Percentiles rank a stretch among this genome's conserved stretches.
phyloP scores from a whole-genome alignment of 2,329 filamentous ascomycete species.

The Gaeumannomyces sp. region DNA sequence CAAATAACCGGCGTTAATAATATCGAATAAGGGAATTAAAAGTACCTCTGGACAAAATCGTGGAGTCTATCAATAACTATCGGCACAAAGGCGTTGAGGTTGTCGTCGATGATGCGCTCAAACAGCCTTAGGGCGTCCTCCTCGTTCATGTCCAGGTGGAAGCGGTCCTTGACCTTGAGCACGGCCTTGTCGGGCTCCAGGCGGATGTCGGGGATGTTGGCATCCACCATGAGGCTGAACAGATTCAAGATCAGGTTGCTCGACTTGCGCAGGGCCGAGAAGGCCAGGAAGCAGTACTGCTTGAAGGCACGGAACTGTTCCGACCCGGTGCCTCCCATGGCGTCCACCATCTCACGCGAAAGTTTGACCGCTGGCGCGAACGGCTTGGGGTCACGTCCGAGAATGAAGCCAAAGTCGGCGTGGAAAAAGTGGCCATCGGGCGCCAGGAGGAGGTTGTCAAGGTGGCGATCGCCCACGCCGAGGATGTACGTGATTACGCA shows the following conservation, averaged over 20 bases:
- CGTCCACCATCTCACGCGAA: slow-evolving; percentile 96
- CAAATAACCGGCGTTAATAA: no score
- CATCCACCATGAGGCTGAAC: slow-evolving; percentile 95
- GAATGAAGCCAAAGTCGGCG: slow-evolving; percentile 96
- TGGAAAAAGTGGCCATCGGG: slow-evolving; percentile 96
- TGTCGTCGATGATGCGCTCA: slow-evolving; percentile 85
- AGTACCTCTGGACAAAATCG: slow-evolving; percentile 61
- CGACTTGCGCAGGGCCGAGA: slow-evolving; percentile 82
- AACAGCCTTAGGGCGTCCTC: slow-evolving; percentile 87
- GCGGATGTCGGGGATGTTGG: slow-evolving; percentile 92
- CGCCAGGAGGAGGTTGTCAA: slow-evolving; percentile 88
- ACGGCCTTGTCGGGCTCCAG: slow-evolving; percentile 91
- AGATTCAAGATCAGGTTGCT: slow-evolving; percentile 89
- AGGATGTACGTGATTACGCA: slow-evolving; percentile 98
- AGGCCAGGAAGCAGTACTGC: slow-evolving; percentile 93
- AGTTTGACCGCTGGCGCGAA: slow-evolving; percentile 97
- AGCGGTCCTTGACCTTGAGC: slow-evolving; percentile 88
- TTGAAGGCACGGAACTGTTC: slow-evolving; percentile 85
- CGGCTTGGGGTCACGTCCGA: slow-evolving; percentile 93
- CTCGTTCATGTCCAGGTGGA: slow-evolving; percentile 85
- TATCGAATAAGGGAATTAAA: no score
- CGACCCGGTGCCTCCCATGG: slow-evolving; percentile 82
- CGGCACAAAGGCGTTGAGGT: slow-evolving; percentile 80
- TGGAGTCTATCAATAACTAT: slow-evolving; percentile 94
- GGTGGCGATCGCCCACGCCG: slow-evolving; percentile 89